Evolutionary conservation across 768 basidiomycete species (phyloP).

Genomic region (Cytidiella melzeri): DNA sequence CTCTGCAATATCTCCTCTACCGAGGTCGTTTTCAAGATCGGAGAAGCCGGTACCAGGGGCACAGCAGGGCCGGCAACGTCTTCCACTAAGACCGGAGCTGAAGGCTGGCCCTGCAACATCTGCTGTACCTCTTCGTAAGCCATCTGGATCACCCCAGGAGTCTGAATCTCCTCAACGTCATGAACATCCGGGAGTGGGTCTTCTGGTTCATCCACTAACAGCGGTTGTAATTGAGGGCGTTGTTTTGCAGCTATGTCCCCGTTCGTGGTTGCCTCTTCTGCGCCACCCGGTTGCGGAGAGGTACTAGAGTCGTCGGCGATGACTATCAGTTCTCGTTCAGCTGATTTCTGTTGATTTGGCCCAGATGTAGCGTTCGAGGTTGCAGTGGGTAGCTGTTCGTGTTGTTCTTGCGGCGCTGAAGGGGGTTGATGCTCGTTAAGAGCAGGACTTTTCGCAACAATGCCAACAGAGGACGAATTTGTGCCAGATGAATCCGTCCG

Average conservation of each 20-base stretch:
- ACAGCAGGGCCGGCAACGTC: neutral
- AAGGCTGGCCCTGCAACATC: neutral
- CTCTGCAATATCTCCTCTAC: too few species aligned
- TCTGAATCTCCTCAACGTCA: constrained; percentile 9
- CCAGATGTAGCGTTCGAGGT: neutral
- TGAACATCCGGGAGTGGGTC: neutral
- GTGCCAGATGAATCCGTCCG: constrained; percentile 6
- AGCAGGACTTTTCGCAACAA: too few species aligned
- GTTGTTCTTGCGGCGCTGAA: constrained; percentile 1
- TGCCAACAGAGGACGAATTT: neutral
- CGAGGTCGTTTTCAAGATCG: too few species aligned
- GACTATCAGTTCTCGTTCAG: neutral
- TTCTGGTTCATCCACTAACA: neutral
- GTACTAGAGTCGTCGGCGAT: neutral
- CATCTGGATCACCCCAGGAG: constrained; percentile 5
- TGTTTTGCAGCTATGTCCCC: neutral
- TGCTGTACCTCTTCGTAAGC: constrained; percentile 2
- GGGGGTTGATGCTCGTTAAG: constrained; percentile 1
- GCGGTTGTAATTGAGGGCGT: neutral
- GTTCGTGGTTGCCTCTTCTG: neutral
- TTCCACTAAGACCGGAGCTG: neutral
- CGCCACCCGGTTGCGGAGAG: neutral
- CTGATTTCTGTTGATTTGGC: neutral
- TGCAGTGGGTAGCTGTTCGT: neutral
- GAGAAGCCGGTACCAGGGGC: neutral